Conservation (phyloP, 352 stramenopile genomes). For the Phytophthora melonis region DNA sequence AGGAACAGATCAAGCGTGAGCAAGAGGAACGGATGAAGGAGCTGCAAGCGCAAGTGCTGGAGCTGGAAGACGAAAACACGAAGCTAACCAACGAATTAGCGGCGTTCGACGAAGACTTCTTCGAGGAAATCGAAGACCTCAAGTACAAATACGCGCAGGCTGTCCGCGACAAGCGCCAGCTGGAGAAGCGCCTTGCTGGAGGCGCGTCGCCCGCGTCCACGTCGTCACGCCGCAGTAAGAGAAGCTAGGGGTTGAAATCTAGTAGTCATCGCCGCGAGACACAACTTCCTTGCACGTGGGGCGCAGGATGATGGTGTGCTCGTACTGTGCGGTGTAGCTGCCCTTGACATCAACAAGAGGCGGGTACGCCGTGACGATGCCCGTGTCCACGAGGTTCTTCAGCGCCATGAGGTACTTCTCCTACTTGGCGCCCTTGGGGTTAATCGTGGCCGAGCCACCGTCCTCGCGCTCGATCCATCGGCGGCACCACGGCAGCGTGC, state of each 20-base stretch:
- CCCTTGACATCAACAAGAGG: constrained; percentile 96
- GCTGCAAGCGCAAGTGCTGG: constrained; percentile 47
- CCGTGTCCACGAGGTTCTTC: constrained; percentile 98
- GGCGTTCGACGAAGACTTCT: constrained; percentile 95
- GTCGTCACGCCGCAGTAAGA: constrained; percentile 20
- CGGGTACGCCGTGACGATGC: constrained; percentile 96
- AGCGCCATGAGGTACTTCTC: constrained; percentile 98
- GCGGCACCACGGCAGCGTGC: constrained; percentile 98
- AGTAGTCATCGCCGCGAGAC: constrained; percentile 98
- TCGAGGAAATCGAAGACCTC: constrained; percentile 96
- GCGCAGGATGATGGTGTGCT: constrained; percentile 98
- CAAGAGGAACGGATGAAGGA: constrained; percentile 41
- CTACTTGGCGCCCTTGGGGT: constrained; percentile 96
- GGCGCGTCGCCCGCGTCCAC: constrained; percentile 18
- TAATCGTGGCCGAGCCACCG: constrained; percentile 94
- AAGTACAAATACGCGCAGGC: constrained; percentile 95
- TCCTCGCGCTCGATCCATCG: constrained; percentile 98
- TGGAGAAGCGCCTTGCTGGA: constrained; percentile 51
- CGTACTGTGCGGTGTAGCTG: constrained; percentile 99
- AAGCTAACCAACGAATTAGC: constrained; percentile 81
- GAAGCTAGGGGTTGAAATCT: constrained; percentile 30
- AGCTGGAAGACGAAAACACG: constrained; percentile 78
- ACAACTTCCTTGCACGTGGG: constrained; percentile 99
- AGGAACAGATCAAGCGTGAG: constrained; percentile 7
- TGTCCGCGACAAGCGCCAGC: constrained; percentile 75